Percentiles rank a stretch among this genome's conserved stretches.
phyloP scores from a whole-genome alignment of 139 green algal species.

The Chlorella sp. region DNA sequence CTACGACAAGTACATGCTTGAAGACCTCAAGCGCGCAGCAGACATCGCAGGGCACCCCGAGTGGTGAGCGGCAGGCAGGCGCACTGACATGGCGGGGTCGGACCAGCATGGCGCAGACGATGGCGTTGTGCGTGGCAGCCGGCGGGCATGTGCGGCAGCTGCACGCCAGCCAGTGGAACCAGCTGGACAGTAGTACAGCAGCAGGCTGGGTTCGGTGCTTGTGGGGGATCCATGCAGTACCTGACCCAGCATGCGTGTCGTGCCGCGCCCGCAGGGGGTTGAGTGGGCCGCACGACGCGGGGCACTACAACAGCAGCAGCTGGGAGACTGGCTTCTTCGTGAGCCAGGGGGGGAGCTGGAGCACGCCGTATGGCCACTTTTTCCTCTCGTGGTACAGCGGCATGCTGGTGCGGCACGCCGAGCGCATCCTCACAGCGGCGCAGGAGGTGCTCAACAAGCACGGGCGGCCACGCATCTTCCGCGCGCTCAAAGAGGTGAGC shows the following conservation, averaged over 20 bases:
- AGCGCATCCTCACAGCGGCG: slow-evolving; percentile 71
- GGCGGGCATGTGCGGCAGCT: no score
- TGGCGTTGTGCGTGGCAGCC: no score
- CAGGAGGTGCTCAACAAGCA: slow-evolving; percentile 49
- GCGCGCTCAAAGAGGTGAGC: slow-evolving; percentile 33
- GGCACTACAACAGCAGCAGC: slow-evolving; percentile 85
- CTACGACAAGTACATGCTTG: slow-evolving; percentile 97
- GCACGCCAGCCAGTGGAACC: no score
- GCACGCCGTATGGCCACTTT: slow-evolving; percentile 87
- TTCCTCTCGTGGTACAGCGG: slow-evolving; percentile 92
- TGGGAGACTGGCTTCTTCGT: slow-evolving; percentile 93
- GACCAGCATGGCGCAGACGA: no score
- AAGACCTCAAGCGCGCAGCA: slow-evolving; percentile 56
- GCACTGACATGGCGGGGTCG: no score
- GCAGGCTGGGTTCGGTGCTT: no score
- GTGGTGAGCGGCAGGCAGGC: slow-evolving; percentile 69
- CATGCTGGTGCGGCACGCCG: slow-evolving; percentile 77
- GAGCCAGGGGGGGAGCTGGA: slow-evolving; percentile 73
- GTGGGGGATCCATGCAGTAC: no score
- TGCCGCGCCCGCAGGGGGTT: slow-evolving; percentile 80
- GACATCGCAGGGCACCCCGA: slow-evolving; percentile 67
- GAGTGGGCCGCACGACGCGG: slow-evolving; percentile 85
- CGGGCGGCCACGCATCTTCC: slow-evolving; percentile 54
- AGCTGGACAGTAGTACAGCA: no score
- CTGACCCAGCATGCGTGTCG: no score